Conservation (phyloP, 2,329 filamentous ascomycete genomes). For the Colletotrichum sp. region DNA sequence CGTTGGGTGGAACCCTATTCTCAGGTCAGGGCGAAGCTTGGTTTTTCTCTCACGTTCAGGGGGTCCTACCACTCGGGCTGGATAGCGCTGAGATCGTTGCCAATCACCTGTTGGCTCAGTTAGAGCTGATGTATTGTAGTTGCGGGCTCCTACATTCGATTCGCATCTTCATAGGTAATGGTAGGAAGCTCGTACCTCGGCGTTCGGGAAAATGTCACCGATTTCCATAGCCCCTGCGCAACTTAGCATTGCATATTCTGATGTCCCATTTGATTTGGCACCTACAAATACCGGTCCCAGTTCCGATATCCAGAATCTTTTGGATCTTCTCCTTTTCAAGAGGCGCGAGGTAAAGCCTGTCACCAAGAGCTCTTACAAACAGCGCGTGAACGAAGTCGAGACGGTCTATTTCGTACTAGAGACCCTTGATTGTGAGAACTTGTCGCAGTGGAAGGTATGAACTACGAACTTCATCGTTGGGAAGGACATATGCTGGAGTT, state of each 20-base stretch:
- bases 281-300: constrained; percentile 51
- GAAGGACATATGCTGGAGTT: constrained; percentile 7
- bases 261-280: background rate
- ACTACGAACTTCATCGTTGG: constrained; percentile 36
- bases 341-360: background rate
- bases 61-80: constrained; percentile 29
- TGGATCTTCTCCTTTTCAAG: background rate
- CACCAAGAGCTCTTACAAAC: background rate
- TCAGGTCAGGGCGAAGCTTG: background rate
- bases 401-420: background rate
- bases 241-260: background rate
- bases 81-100: constrained; percentile 34
- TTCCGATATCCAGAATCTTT: constrained; percentile 63
- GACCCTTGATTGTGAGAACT: too few relatives aligned
- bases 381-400: background rate
- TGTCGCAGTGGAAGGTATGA: too few relatives aligned
- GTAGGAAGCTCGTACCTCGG: background rate
- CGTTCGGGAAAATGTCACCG: background rate
- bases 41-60: background rate
- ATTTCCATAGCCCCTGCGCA: constrained; percentile 45
- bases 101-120: constrained; percentile 24
- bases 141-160: background rate
- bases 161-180: too few relatives aligned
- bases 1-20: constrained; percentile 33
- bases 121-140: constrained; percentile 33